These are phyloP conservation scores for Nannizziopsis barbatae DNA, from an alignment of 2,329 filamentous ascomycete species.

Conservation along the genomic window DNA sequence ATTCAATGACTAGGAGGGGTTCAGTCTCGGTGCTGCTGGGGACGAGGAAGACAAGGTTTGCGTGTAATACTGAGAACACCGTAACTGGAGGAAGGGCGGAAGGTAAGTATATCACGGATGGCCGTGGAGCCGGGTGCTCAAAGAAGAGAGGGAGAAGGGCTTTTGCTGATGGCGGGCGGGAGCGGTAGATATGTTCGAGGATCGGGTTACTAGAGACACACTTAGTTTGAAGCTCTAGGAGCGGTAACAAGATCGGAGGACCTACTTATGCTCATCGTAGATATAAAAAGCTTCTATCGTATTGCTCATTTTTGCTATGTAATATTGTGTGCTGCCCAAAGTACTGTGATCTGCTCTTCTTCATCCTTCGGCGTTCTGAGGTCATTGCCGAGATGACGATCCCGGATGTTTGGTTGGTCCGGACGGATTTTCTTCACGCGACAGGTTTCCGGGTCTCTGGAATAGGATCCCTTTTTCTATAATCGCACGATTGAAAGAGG, in stretches of 20 bases:
- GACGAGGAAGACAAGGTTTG: constrained; percentile 73
- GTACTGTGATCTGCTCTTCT: neutral
- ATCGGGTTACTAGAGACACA: constrained; percentile 56
- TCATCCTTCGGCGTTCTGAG: constrained; percentile 16
- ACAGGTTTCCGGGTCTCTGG: too few relatives aligned
- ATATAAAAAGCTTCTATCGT: constrained; percentile 93
- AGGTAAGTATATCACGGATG: constrained; percentile 74
- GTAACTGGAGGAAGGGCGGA: constrained; percentile 75
- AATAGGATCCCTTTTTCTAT: too few relatives aligned
- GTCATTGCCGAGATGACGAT: constrained; percentile 7
- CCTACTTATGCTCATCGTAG: constrained; percentile 88
- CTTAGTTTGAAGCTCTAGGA: constrained; percentile 7
- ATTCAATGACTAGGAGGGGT: constrained; percentile 81
- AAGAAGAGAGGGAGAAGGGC: constrained; percentile 79
- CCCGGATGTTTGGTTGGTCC: neutral
- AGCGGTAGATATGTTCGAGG: constrained; percentile 79
- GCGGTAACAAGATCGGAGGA: neutral
- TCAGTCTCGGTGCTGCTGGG: constrained; percentile 80
- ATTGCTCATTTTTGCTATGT: constrained; percentile 55
- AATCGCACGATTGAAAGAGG: too few relatives aligned
- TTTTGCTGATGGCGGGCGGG: constrained; percentile 63
- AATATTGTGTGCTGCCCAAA: neutral
- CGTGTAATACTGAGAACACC: constrained; percentile 77
- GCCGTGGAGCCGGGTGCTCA: constrained; percentile 65
- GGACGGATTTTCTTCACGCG: neutral